These are phyloP conservation scores for Neonothopanus nambi DNA, from an alignment of 1,284 basidiomycete genomes.

Conservation along the genomic window DNA sequence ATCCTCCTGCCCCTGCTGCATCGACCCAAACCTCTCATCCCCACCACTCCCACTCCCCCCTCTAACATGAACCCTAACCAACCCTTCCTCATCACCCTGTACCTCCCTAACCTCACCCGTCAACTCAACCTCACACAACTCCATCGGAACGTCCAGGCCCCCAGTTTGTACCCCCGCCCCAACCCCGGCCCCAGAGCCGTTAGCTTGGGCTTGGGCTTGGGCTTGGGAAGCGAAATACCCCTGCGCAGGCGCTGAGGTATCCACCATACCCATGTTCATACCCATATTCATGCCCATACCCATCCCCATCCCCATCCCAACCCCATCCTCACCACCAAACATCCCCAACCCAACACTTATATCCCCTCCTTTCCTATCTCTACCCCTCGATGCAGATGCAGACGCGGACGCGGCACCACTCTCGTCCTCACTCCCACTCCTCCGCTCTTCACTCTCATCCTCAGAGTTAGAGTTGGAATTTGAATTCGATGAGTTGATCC, in stretches of 20 bases:
- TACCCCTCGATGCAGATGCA: not conserved
- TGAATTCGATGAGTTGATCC: conserved; percentile 18
- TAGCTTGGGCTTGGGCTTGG: not conserved
- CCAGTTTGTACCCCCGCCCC: conserved; percentile 44
- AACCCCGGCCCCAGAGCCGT: too few species aligned
- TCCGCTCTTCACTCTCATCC: conserved; percentile 22
- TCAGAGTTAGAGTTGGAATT: conserved; percentile 19
- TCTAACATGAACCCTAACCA: conserved; percentile 32
- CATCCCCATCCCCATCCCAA: conserved; percentile 33
- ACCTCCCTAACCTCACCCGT: conserved; percentile 57
- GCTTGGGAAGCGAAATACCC: not conserved
- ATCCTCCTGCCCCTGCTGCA: conserved; percentile 1
- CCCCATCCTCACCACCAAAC: conserved; percentile 25
- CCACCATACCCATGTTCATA: conserved; percentile 2
- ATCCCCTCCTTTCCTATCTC: conserved; percentile 25
- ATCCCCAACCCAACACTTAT: conserved; percentile 29
- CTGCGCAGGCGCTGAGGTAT: not conserved
- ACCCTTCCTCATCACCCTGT: conserved; percentile 60
- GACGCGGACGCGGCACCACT: conserved; percentile 21
- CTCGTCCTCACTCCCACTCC: conserved; percentile 21
- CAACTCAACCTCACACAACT: conserved; percentile 62
- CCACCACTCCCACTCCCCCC: not conserved
- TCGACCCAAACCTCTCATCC: not conserved
- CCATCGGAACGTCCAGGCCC: conserved; percentile 37
- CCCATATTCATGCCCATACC: not conserved